Evolutionary conservation across 2,329 filamentous ascomycete species (phyloP), one percentile per base, ranked within the genome.

Genomic region (Fusarium liriodendri): DNA sequence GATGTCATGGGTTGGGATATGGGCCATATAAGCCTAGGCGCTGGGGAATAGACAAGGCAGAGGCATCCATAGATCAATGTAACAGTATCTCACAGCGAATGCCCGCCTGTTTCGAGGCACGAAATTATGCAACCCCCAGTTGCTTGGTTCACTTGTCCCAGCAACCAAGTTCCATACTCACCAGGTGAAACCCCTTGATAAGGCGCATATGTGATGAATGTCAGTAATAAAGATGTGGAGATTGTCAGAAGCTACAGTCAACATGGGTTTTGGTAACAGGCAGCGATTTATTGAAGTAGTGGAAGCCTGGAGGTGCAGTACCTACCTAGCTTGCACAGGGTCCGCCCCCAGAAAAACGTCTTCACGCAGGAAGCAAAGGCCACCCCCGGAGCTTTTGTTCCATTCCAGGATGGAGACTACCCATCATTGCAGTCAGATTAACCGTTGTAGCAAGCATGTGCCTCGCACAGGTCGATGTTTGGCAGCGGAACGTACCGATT

Each of bases 21-120:
- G 61, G 47, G 64, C 64, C 59, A 66, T 35, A 54, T 27, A 38
- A 66, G 64, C 64, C 61, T 60, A 58, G 71, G 71, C 64, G 69
- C 66, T 61, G 68, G 68, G 71, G 66, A 61, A 64, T 75, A 77
- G 75, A 77, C 22, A 54, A 55, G 66, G 67, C 35, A 47, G 75
- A 58, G 66, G 61, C 58, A 65, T 66, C 58, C 71, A 76, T 78
- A 79, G 76, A 79, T 69, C 55, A 78, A 73, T 79, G 77, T 79
- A 79, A 75, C 73, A 79, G 38, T 72, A 79, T 77, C 64, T 70
- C 61, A 60, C 45, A 67, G 35, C 62, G 45, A 62, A 65, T 58
- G 62, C 25, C 55, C 55, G 42, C 57, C 64, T 65, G 42, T 32
- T 66, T 50, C 27, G 37, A 54, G 14, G 45, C 64, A 52, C 58